Base-by-base conservation (phyloP, 371 early-diverging fungal genomes). In the Syncephalastrum sp. region DNA sequence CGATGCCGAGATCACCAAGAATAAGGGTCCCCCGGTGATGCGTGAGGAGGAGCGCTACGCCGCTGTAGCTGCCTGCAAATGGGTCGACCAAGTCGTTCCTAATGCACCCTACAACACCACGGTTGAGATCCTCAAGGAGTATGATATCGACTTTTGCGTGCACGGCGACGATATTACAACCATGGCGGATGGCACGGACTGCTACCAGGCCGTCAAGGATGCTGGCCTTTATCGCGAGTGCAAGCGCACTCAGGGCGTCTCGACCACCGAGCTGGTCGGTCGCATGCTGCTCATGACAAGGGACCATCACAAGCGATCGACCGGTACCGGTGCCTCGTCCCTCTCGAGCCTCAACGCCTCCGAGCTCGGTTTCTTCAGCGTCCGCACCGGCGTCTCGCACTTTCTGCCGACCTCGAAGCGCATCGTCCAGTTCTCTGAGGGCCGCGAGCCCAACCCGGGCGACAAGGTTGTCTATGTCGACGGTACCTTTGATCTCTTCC, bases 11-110 rank as follows among this genome's bases (percentile, higher is more conserved):
- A 95, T 97, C 57, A 82, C 83, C 58, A 81, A 84, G 57, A 88
- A 98, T 82, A 99, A 99, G 74, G 97, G 97, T 5, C 93, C 95
- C 17, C 91, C 97, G 29, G 97, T 98, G 41, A 92, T 96, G 94
- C 86, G 83, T 59, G 96, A 98, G 74, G 82, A 93, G 13, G 99
- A 99, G 76, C 78, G 96, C 86, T 89, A 75, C 55, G 95, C 91
- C 21, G 92, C 95, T 29, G 94, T 97, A 2, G 90, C 87, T 27
- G 94, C 92, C 7, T 98, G 98, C 82, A 96, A 95, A 68, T 98
- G 97, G 97, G 97, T 86, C 1, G 97, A 98, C 70, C 85, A 91
- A 62, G 92, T 98, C 2, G 95, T 96, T 14, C 82, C 78, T 52
- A 79, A 97, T 59, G 97, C 97, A 16, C 99, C 99, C 5, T 99